Evolutionary conservation across 768 basidiomycete genomes (phyloP), one percentile per base, ranked within the genome.

Genomic region (Leccinellum albellum): DNA sequence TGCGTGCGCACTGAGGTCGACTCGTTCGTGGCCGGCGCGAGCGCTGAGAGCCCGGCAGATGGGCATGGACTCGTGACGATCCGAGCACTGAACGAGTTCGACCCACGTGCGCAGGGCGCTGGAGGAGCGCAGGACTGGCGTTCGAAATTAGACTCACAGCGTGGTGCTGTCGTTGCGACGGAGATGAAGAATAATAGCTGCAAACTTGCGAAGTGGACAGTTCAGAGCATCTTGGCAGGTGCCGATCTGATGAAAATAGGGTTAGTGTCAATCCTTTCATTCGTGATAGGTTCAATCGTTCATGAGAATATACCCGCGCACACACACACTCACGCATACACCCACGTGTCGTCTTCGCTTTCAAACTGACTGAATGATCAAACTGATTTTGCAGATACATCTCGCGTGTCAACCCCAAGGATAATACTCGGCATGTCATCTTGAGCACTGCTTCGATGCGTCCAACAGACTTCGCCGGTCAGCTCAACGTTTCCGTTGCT

Each of bases 181-280:
- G 97, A 99, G 79, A 98, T 98, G 97, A 99, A 98, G 79, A 99
- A 99, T 75, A 99, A 99, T 77, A 91, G 88, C 65, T 94, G 88
- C 77, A 99, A 99, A 73, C 82, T 99, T 28, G 94, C 95, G 20
- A 89, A 96, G 67, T 99, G 96, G 94, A 88, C 96, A 0, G 91
- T 98, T 17, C 94, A 98, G 78, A 90, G 90, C 68, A 81, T 98
- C 37, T 79, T 99, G 33, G 94, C 97, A 45, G 97, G 97, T 45
- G 96, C 94, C 21, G 97, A 98, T 51, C 76, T 87, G 59, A 89
- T 98, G 87, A 99, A 98, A 78, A 93, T 98, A 69, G 96, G 95
- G 93, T 96, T 63, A 56, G 87, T 81, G 24, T 26, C 46, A 47
- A 29, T 21, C 14, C 42, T 45, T 37, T n/a, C 10, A 1, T n/a